Percentiles rank a stretch among this genome's conserved stretches.
phyloP scores from a whole-genome alignment of 2,329 filamentous ascomycete species.

The Fonsecaea multimorphosa region DNA sequence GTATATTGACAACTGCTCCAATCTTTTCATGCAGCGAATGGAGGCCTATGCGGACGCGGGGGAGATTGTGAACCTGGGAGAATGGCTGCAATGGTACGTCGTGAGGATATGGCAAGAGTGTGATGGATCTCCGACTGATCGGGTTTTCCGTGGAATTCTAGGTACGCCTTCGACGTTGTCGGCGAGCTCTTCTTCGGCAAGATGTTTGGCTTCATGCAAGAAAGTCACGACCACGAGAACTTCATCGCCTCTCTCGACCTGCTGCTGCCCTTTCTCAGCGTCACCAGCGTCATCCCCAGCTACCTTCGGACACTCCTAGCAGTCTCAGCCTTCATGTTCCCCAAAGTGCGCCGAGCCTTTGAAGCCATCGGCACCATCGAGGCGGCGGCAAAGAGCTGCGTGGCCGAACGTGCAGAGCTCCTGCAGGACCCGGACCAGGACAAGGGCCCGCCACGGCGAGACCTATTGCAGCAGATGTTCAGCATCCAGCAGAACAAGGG shows the following conservation, averaged over 20 bases:
- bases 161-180: conserved; percentile 54
- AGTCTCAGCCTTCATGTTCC: conserved; percentile 37
- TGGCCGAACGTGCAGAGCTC: conserved; percentile 39
- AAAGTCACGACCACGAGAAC: conserved; percentile 47
- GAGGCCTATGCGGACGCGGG: conserved; percentile 30
- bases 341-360: conserved; percentile 39
- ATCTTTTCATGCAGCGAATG: conserved; percentile 38
- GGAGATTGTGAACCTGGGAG: conserved; percentile 37
- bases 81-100: conserved; percentile 42
- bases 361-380: conserved; percentile 41
- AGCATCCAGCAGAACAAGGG: conserved; percentile 43
- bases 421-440: conserved; percentile 10
- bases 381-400: conserved; percentile 38
- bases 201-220: conserved; percentile 52
- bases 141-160: conserved; percentile 19
- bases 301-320: conserved; percentile 44
- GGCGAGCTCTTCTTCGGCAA: conserved; percentile 51
- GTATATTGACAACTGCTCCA: conserved; percentile 41
- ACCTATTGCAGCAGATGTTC: conserved; percentile 43
- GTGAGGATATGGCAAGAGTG: neutral
- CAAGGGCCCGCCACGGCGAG: conserved; percentile 30
- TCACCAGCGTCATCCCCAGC: conserved; percentile 42
- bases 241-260: conserved; percentile 48
- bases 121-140: neutral
- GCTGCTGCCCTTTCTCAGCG: conserved; percentile 44